Percentiles rank a stretch among this genome's conserved stretches.
phyloP scores from a whole-genome alignment of 2,329 filamentous ascomycete genomes.

The Graphilbum sp. region DNA sequence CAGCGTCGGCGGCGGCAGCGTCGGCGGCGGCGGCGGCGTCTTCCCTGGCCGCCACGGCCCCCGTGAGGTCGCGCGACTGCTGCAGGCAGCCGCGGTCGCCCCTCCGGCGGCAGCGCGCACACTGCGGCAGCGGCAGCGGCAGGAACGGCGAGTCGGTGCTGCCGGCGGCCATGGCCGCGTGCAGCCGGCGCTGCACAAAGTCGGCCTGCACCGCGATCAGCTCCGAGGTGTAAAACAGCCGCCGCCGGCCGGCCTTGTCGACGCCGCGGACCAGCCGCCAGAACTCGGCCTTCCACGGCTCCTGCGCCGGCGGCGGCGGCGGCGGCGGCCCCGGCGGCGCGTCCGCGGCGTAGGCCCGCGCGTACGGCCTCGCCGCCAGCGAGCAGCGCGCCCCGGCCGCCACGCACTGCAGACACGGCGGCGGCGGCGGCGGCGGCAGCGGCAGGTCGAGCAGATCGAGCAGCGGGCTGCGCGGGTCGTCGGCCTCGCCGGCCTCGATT shows the following conservation, averaged over 20 bases:
- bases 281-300: not conserved
- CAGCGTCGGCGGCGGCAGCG: too few relatives aligned
- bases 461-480: not conserved
- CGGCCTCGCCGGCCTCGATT: not conserved
- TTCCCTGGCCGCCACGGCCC: not conserved
- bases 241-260: too few relatives aligned
- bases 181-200: constrained; percentile 2
- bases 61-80: constrained; percentile 6
- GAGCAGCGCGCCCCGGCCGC: constrained; percentile 7
- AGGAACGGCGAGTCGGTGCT: constrained; percentile 5
- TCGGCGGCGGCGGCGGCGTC: too few relatives aligned
- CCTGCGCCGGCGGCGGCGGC: too few relatives aligned
- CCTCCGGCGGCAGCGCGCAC: constrained; percentile 4
- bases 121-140: constrained; percentile 3
- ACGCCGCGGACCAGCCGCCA: not conserved
- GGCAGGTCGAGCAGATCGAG: not conserved
- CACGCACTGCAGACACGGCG: constrained; percentile 10
- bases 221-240: too few relatives aligned
- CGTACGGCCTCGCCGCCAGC: constrained; percentile 6
- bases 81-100: constrained; percentile 7
- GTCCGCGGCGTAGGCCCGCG: constrained; percentile 1
- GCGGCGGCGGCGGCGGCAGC: constrained; percentile 4
- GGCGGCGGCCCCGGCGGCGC: too few relatives aligned
- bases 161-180: constrained; percentile 1
- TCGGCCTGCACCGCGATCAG: constrained; percentile 5